Evolutionary conservation across 768 basidiomycete genomes (phyloP).

Genomic region (Pleurotus eryngii): DNA sequence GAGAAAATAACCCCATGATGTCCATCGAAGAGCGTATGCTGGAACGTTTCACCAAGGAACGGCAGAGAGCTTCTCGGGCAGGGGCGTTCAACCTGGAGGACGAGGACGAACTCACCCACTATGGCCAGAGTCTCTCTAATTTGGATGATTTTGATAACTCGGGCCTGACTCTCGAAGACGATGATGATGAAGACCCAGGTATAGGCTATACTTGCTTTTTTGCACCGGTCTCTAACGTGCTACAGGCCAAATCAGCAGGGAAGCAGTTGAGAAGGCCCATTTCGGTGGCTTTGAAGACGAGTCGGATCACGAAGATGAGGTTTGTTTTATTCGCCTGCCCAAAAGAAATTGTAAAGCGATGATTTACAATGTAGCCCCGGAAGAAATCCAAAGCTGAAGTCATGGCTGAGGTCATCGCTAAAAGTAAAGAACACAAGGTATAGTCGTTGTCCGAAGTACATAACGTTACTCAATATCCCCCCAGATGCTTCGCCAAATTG

Average conservation of each 20-base stretch:
- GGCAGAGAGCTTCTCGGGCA: constrained; percentile 71
- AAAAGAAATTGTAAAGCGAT: too few species aligned
- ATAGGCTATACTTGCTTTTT: constrained; percentile 8
- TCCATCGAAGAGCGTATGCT: constrained; percentile 96
- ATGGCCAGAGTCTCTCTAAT: constrained; percentile 83
- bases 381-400: constrained; percentile 95
- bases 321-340: neutral
- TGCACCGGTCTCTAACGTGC: constrained; percentile 1
- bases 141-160: constrained; percentile 81
- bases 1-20: constrained; percentile 91
- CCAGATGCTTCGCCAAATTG: constrained; percentile 83
- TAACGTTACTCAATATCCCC: neutral
- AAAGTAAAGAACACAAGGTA: constrained; percentile 95
- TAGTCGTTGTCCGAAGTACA: constrained; percentile 12
- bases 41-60: constrained; percentile 90
- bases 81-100: constrained; percentile 88
- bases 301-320: constrained; percentile 40
- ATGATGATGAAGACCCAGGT: constrained; percentile 55
- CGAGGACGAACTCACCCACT: constrained; percentile 88
- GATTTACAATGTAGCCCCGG: constrained; percentile 48
- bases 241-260: constrained; percentile 63
- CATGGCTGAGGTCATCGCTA: constrained; percentile 97
- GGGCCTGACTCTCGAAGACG: constrained; percentile 56
- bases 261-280: constrained; percentile 66
- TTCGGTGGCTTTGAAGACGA: constrained; percentile 87